Conservation (phyloP, 306 rosid species). For the Trifolium pratense region DNA sequence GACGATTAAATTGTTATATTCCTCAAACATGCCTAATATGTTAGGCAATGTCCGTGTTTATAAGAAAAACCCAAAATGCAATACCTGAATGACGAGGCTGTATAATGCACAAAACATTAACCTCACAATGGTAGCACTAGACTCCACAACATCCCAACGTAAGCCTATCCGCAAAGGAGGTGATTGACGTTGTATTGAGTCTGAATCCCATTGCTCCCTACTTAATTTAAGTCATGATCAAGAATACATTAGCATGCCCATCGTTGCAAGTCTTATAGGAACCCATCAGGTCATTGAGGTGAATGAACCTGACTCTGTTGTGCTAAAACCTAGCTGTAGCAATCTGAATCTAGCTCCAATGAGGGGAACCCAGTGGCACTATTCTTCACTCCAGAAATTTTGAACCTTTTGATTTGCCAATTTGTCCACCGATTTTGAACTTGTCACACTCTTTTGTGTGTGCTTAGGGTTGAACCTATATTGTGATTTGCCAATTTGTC, state of each 20-base stretch:
- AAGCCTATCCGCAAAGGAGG: not conserved
- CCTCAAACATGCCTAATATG: not conserved
- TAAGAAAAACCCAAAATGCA: not conserved
- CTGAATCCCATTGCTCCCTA: not conserved
- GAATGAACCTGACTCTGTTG: not conserved
- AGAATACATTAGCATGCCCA: not conserved
- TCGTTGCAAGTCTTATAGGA: not conserved
- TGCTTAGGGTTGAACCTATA: not conserved
- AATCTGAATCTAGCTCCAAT: not conserved
- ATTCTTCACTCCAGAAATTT: not conserved
- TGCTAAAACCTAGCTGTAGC: not conserved
- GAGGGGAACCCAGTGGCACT: not conserved
- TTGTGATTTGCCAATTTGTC: not conserved
- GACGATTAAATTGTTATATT: not conserved
- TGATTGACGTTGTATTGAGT: not conserved
- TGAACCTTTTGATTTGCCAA: not conserved
- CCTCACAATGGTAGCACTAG: not conserved
- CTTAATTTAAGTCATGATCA: not conserved
- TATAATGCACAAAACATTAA: not conserved
- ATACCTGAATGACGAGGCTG: not conserved
- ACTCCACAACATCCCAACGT: not conserved
- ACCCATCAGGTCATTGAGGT: not conserved
- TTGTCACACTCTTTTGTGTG: too few relatives aligned
- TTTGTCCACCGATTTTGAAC: too few relatives aligned
- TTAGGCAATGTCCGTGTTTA: not conserved